phyloP scores from a whole-genome alignment of 805 yeast species.

The Komagataella phaffii region DNA sequence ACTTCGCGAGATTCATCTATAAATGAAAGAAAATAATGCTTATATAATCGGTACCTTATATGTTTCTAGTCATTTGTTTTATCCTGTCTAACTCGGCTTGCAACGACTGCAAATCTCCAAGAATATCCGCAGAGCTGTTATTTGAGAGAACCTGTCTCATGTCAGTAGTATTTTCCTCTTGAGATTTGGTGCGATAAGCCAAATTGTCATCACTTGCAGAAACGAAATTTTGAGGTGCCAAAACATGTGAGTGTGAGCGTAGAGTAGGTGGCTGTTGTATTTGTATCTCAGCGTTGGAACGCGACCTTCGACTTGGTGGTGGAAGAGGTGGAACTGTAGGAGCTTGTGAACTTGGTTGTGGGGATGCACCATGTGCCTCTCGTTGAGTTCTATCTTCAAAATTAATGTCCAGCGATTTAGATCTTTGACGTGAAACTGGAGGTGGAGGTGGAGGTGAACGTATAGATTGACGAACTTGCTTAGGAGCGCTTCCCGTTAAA shows the following conservation, averaged over 20 bases:
- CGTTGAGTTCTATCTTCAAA: neutral
- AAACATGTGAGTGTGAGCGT: constrained; percentile 1
- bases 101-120: constrained; percentile 52
- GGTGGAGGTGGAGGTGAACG: constrained; percentile 3
- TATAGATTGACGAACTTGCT: constrained; percentile 20
- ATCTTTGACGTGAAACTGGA: constrained; percentile 1
- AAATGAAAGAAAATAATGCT: neutral
- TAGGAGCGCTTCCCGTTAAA: constrained; percentile 41
- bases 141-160: neutral
- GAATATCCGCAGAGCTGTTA: constrained; percentile 14
- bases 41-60: neutral
- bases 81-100: constrained; percentile 53
- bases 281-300: constrained; percentile 3
- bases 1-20: neutral
- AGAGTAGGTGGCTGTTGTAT: constrained; percentile 24
- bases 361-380: neutral
- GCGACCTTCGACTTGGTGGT: constrained; percentile 6
- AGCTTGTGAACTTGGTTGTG: neutral
- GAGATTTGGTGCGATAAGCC: constrained; percentile 2
- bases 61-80: neutral
- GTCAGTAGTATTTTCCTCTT: neutral
- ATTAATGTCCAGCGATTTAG: neutral
- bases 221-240: constrained; percentile 1
- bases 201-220: constrained; percentile 4
- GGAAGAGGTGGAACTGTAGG: constrained; percentile 9